These are phyloP conservation scores for Colletotrichum caudatum DNA, from an alignment of 2,329 filamentous ascomycete species.

Conservation along the genomic window DNA sequence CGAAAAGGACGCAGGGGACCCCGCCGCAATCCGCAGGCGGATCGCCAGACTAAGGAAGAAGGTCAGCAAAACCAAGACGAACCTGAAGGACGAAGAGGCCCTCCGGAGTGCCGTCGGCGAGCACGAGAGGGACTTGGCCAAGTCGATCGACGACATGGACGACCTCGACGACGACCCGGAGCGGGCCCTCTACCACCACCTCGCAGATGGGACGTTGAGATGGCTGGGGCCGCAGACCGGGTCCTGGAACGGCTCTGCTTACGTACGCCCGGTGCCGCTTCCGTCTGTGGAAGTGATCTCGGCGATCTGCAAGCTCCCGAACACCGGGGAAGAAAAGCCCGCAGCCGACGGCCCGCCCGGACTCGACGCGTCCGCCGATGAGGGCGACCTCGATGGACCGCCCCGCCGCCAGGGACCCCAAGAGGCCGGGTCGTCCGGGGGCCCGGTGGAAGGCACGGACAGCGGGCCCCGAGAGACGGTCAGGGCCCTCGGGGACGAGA, in stretches of 20 bases:
- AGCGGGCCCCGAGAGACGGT: not conserved
- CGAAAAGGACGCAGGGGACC: not conserved
- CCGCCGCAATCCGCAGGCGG: not conserved
- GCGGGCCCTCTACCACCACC: not conserved
- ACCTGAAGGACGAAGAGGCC: not conserved
- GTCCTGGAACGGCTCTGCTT: not conserved
- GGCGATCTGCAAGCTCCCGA: not conserved
- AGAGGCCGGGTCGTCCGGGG: not conserved
- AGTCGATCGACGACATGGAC: not conserved
- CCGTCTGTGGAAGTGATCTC: not conserved
- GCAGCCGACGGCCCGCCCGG: not conserved
- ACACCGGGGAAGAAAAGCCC: not conserved
- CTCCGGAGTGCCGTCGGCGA: not conserved
- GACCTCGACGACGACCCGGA: not conserved
- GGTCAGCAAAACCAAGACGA: not conserved
- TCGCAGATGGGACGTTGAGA: not conserved
- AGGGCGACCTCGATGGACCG: not conserved
- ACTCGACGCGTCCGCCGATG: not conserved
- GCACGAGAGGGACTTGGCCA: not conserved
- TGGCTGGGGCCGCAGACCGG: not conserved
- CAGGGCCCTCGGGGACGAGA: not conserved
- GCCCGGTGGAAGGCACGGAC: not conserved
- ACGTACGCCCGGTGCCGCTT: not conserved
- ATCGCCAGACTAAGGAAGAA: slow-evolving; percentile 1
- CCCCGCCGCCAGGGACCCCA: not conserved